phyloP scores from a whole-genome alignment of 192 early-diverging fungal genomes.

The Spizellomyces sp. region DNA sequence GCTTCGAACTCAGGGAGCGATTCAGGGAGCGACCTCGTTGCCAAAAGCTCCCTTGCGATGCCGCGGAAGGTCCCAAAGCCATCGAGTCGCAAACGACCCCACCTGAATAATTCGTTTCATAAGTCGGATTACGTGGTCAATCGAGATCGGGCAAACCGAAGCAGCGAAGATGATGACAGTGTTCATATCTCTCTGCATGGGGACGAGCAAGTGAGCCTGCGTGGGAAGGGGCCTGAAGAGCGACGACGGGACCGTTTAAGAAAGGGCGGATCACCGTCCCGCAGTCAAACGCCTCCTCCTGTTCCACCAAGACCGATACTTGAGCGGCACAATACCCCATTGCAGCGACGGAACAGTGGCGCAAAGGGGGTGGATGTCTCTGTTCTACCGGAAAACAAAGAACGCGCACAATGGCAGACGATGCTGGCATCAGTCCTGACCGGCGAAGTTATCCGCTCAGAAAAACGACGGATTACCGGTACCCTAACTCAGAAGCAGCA shows the following conservation, averaged over 20 bases:
- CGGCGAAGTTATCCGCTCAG: constrained; percentile 82
- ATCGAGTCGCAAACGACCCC: neutral
- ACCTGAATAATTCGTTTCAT: neutral
- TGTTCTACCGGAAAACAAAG: constrained; percentile 25
- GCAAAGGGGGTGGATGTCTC: neutral
- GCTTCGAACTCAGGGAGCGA: too few species aligned
- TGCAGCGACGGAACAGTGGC: constrained; percentile 9
- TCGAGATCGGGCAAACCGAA: too few species aligned
- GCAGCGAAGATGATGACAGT: too few species aligned
- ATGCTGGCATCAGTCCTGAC: constrained; percentile 80
- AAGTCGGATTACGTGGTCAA: too few species aligned
- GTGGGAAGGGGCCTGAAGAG: too few species aligned
- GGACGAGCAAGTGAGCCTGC: too few species aligned
- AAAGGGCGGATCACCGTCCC: neutral
- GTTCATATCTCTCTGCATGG: too few species aligned
- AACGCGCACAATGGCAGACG: constrained; percentile 83
- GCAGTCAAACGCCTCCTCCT: neutral
- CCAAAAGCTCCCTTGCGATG: too few species aligned
- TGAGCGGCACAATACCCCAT: constrained; percentile 6
- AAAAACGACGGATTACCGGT: constrained; percentile 70
- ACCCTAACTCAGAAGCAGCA: constrained; percentile 51
- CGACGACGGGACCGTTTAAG: neutral
- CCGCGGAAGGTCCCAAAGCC: too few species aligned
- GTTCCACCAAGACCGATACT: constrained; percentile 11
- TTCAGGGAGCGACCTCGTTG: too few species aligned